Base-by-base conservation (phyloP, 768 basidiomycete genomes). In the Amanita molliuscula region DNA sequence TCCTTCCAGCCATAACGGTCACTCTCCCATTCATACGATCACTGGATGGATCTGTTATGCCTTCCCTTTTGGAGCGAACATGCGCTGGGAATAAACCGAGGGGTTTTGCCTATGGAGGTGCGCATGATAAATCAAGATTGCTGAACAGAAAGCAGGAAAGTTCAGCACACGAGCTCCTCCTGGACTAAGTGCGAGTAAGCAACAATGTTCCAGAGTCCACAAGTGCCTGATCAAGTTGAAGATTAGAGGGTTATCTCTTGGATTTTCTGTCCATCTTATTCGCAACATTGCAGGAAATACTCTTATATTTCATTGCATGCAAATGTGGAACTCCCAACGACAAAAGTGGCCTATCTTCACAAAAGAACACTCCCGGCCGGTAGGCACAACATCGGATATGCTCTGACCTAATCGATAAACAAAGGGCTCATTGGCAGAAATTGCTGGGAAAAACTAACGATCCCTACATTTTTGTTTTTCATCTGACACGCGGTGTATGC, bases 401-500 rank as follows among this genome's bases (percentile, higher is more conserved):
- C 7, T 38, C 26, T 6, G 16, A 31, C 45, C 35, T 28, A 40
- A 57, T 23, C 44, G 26, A 21, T 51, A 45, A 34, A 50, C 65
- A 68, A 44, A 70, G 68, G 50, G 74, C 74, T 9, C 74, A 75
- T 54, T 76, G 74, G 73, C 66, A 68, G 51, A 67, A 62, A 33
- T 65, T 71, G 29, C 65, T 71, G 47, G 55, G 59, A 55, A 63
- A 62, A 43, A 69, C 74, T 1, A 61, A 61, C 1, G 80, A 81
- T 55, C n/a, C 77, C 78, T 0, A 81, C 80, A 0, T 78, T 81
- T 49, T 54, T 79, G 0, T 61, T 81, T 18, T 58, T 82, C 18
- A 68, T 74, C 6, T 81, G 79, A 79, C 75, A 81, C 44, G 74
- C 78, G 3, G 54, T 81, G 54, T 82, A 81, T 54, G 74, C 75